A percentile compares a stretch with the other conserved stretches of the same genome.
phyloP scores from a whole-genome alignment of 108 stramenopile genomes.

The Hondaea fermentalgiana region DNA sequence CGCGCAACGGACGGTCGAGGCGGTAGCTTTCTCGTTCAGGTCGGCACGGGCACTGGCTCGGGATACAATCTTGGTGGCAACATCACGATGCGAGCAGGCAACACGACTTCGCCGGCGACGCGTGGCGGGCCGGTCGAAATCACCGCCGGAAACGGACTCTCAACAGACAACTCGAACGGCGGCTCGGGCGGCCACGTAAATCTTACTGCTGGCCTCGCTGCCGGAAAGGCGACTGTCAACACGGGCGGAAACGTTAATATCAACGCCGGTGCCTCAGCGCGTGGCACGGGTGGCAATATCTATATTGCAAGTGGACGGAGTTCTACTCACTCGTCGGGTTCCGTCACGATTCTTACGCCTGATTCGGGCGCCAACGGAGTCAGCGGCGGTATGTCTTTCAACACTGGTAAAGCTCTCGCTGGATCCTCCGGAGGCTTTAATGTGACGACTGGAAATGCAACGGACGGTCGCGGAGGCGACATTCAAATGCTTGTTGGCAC shows the following conservation, averaged over 20 bases:
- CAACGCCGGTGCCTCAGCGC: slow-evolving; percentile 20
- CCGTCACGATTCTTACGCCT: slow-evolving; percentile 19
- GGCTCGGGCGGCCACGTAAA: slow-evolving; percentile 38
- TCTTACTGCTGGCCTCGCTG: slow-evolving; percentile 33
- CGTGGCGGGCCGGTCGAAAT: slow-evolving; percentile 29
- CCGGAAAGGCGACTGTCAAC: slow-evolving; percentile 25
- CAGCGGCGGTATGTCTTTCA: slow-evolving; percentile 23
- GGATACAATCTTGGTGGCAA: slow-evolving; percentile 22
- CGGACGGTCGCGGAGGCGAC: slow-evolving; percentile 17
- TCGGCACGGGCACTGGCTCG: neutral
- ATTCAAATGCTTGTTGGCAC: slow-evolving; percentile 4
- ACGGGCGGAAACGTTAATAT: slow-evolving; percentile 31
- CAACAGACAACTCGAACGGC: slow-evolving; percentile 10
- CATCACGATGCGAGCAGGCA: slow-evolving; percentile 27
- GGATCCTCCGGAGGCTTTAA: slow-evolving; percentile 27
- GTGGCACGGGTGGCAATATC: slow-evolving; percentile 23
- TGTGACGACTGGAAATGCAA: slow-evolving; percentile 29
- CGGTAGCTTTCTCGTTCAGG: neutral
- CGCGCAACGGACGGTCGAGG: neutral
- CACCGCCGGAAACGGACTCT: slow-evolving; percentile 30
- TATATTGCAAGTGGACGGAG: slow-evolving; percentile 21
- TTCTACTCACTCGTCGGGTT: slow-evolving; percentile 15
- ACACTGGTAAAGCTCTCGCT: slow-evolving; percentile 23
- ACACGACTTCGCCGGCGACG: neutral
- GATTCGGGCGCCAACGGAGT: slow-evolving; percentile 26